A percentile compares a stretch with the other conserved stretches of the same genome.
Evolutionary conservation across 305 asterid species (phyloP).

Genomic region (Fraxinus albicans): DNA sequence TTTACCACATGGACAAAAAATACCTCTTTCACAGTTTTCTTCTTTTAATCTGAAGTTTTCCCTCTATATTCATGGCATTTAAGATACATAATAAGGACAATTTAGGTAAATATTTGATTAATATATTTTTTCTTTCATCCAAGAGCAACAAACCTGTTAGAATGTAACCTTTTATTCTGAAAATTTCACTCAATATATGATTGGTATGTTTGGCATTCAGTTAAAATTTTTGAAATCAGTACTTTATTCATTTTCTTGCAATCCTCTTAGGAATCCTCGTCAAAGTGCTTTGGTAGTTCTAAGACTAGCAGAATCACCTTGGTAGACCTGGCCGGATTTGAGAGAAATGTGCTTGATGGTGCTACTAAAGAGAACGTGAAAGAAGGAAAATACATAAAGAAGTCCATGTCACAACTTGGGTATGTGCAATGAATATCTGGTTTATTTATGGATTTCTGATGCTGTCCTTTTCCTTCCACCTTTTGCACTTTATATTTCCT

Average conservation of each 20-base stretch:
- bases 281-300: conserved; percentile 88
- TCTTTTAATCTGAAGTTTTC: not conserved
- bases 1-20: not conserved
- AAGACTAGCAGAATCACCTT: conserved; percentile 84
- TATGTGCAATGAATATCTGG: conserved; percentile 34
- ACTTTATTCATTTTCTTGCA: not conserved
- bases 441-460: not conserved
- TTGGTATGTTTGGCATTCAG: not conserved
- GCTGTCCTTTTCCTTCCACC: not conserved
- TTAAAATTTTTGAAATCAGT: not conserved
- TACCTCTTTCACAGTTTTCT: not conserved
- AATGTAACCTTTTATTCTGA: not conserved
- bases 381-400: conserved; percentile 81
- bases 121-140: not conserved
- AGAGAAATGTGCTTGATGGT: conserved; percentile 59
- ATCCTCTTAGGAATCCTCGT: conserved; percentile 68
- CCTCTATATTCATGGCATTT: not conserved
- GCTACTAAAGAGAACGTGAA: conserved; percentile 59
- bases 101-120: not conserved
- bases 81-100: not conserved
- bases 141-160: not conserved
- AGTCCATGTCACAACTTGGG: conserved; percentile 91
- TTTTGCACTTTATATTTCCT: not conserved
- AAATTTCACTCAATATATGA: not conserved
- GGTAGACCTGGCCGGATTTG: conserved; percentile 91